Conservation (phyloP, 805 yeast genomes). For the Candida quercuum region DNA sequence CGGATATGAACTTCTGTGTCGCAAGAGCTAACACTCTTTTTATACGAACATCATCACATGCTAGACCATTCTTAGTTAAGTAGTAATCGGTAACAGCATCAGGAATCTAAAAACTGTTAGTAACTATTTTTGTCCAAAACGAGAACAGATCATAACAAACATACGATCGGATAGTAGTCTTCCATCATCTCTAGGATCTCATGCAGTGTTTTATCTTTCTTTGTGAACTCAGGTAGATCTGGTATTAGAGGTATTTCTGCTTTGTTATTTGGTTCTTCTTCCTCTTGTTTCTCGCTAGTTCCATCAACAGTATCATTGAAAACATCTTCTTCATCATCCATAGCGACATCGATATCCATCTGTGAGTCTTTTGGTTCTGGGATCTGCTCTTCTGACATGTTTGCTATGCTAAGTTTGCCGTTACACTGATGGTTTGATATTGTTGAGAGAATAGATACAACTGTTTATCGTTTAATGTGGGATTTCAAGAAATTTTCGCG, state of each 20-base stretch:
- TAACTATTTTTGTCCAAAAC: too few relatives aligned
- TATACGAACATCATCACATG: slow-evolving; percentile 68
- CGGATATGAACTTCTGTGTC: slow-evolving; percentile 91
- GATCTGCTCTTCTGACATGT: background rate
- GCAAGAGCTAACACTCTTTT: slow-evolving; percentile 81
- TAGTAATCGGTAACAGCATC: slow-evolving; percentile 95
- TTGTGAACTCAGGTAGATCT: slow-evolving; percentile 60
- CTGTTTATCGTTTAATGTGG: too few relatives aligned
- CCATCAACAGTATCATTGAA: slow-evolving; percentile 19
- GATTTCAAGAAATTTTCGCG: too few relatives aligned
- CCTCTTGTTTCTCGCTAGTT: slow-evolving; percentile 1
- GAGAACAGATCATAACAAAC: too few relatives aligned
- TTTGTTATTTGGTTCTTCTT: slow-evolving; percentile 15
- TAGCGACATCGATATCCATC: slow-evolving; percentile 22
- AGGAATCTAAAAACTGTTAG: slow-evolving; percentile 50
- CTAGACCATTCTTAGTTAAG: slow-evolving; percentile 78
- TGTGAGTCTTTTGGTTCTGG: slow-evolving; percentile 2
- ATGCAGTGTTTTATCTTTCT: slow-evolving; percentile 75
- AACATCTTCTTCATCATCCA: slow-evolving; percentile 24
- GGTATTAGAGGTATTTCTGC: slow-evolving; percentile 13
- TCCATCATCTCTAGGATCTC: slow-evolving; percentile 88
- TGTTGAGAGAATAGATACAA: too few relatives aligned
- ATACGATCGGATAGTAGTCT: slow-evolving; percentile 78
- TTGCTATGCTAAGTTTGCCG: too few relatives aligned
- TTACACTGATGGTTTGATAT: too few relatives aligned